Percentiles rank a stretch among this genome's conserved stretches.
phyloP scores from a whole-genome alignment of 1,284 basidiomycete genomes.

The Sparassis latifolia region DNA sequence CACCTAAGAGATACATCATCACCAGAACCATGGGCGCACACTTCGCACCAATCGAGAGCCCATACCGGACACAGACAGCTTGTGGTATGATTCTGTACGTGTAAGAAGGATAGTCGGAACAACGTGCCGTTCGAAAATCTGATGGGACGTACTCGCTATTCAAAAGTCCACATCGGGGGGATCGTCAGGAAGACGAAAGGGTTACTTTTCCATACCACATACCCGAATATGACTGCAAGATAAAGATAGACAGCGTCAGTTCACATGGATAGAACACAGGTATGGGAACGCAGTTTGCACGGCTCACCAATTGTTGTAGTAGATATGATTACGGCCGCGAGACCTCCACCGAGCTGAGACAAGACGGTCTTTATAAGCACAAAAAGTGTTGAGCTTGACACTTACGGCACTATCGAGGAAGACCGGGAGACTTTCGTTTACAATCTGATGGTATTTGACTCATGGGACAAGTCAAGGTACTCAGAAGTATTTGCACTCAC shows the following conservation, averaged over 20 bases:
- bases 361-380: not conserved
- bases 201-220: constrained; percentile 20
- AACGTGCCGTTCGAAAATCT: too few relatives aligned
- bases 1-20: constrained; percentile 79
- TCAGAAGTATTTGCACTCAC: constrained; percentile 19
- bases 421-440: constrained; percentile 91
- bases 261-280: too few relatives aligned
- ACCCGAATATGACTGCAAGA: constrained; percentile 73
- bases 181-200: too few relatives aligned
- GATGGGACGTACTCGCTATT: too few relatives aligned
- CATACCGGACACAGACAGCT: constrained; percentile 86
- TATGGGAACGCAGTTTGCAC: too few relatives aligned
- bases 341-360: constrained; percentile 69
- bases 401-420: constrained; percentile 85
- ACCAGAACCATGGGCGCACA: constrained; percentile 78
- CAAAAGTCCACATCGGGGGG: too few relatives aligned
- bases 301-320: constrained; percentile 71
- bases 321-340: constrained; percentile 82
- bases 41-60: constrained; percentile 81
- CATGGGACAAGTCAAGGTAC: too few relatives aligned
- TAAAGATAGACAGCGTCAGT: too few relatives aligned
- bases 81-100: constrained; percentile 76
- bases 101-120: not conserved
- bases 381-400: not conserved
- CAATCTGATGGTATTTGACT: constrained; percentile 42